Evolutionary conservation across 176 grass and related monocot species (phyloP), one percentile per base, ranked within the genome.

Genomic region (Tillandsia leiboldiana): DNA sequence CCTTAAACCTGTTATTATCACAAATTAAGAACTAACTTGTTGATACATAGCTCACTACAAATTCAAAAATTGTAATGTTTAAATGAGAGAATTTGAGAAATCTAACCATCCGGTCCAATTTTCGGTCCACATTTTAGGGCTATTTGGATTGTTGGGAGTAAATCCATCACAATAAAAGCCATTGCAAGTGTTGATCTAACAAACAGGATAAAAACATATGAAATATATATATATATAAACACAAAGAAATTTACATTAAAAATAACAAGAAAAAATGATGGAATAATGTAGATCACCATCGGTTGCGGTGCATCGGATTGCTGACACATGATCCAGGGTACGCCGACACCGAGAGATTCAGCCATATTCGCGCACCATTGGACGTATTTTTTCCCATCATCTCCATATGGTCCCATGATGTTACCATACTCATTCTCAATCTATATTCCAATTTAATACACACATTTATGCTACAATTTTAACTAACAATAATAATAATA

Each of bases 71-170:
- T 67, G 9, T 0, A 57, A 71, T 15, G 10, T 26, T 26, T 2
- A 48, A 15, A 26, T 15, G 20, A 70, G 8, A 69, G 59, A 2
- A 14, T 48, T 51, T 1, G 12, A 61, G 22, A 61, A 15, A 33
- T 28, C 26, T 26, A 47, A 96, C 92, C 92, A 89, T 69, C 92
- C 92, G 13, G 86, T 87, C 92, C 86, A 92, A 48, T 96, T 96
- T 64, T 96, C 92, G 0, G 92, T 96, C 92, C 92, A 96, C 0
- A 96, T 85, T 77, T 96, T 96, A 0, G 93, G 93, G 53, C 85
- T 92, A 11, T 51, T 85, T 0, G 62, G 72, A 51, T 85, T 77
- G 1, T 92, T 78, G 0, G 93, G 88, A 49, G 77, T 84, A 74
- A 85, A 96, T 11, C 83, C 73, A 1, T 89, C 81, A 51, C 92